Base-by-base conservation (phyloP, 352 stramenopile genomes). In the Phytophthora megakarya region DNA sequence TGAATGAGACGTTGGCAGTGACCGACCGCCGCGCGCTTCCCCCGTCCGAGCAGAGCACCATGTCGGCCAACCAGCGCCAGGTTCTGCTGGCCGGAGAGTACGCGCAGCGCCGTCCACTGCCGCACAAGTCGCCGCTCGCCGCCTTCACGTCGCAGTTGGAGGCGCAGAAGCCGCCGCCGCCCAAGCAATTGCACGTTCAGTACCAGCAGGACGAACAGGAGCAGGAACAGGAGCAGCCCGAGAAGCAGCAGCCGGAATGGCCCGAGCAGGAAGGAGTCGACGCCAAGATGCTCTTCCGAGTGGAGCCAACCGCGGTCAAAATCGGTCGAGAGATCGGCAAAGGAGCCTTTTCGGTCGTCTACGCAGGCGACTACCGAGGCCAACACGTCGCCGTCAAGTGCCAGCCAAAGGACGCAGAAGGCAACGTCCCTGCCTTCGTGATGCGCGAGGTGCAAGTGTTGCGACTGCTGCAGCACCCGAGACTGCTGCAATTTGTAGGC, bases 241-340 rank as follows among this genome's bases (percentile, higher is more conserved):
- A 77, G 28, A 51, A 49, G 60, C 71, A 47, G 44, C 49, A 68
- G 23, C 37, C 52, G 15, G 65, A 78, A 32, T 68, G 61, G 54
- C 69, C 58, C 0, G 54, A 67, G 7, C 59, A 73, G 46, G 47
- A 61, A 1, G 48, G 43, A 10, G 54, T 64, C 0, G 65, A 73
- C 30, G 32, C 35, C 22, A 59, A 67, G 35, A 48, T 57, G 61
- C 71, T 90, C 12, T 89, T 91, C 51, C 58, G 71, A 21, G 80
- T 93, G 53, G 78, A 90, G 38, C 59, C 84, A 13, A 44, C 63
- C 12, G 68, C 76, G 40, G 76, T 93, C 37, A 89, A 88, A 63
- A 90, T 93, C 38, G 81, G 83, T 39, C 81, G 83, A 32, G 85
- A 93, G 71, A 90, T 95, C 50, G 87, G 87, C 63, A 92, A 93